Conservation (phyloP, 768 basidiomycete species). For the Lactarius akahatsu region DNA sequence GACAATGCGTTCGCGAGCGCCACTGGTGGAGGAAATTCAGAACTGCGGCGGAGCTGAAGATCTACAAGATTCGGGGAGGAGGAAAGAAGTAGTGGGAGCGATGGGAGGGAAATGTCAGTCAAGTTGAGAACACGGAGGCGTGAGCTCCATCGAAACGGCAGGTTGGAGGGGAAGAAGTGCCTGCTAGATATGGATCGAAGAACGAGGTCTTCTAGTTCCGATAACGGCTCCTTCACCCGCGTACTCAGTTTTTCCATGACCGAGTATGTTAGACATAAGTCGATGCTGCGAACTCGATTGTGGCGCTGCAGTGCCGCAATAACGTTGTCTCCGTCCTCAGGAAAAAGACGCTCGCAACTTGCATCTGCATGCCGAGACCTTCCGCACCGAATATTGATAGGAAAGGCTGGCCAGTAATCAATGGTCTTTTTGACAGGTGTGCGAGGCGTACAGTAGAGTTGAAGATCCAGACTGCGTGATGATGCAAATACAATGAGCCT, state of each 20-base stretch:
- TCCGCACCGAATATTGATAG: background rate
- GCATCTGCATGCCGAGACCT: background rate
- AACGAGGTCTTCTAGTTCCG: background rate
- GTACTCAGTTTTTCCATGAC: background rate
- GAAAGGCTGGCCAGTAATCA: background rate
- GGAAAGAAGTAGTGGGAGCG: background rate
- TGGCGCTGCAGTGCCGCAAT: background rate
- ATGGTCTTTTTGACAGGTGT: background rate
- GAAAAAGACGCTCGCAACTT: background rate
- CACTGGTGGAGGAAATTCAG: background rate
- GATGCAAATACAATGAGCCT: background rate
- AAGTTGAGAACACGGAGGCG: background rate
- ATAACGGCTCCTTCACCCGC: background rate
- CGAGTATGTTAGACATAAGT: background rate
- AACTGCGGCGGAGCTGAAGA: background rate
- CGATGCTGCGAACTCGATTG: background rate
- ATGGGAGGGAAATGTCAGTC: background rate
- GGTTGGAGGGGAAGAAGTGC: no score
- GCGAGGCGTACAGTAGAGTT: background rate
- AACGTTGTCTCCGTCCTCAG: background rate
- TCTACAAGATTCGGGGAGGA: background rate
- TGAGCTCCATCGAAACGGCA: background rate
- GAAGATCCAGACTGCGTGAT: background rate
- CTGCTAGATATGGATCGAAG: background rate
- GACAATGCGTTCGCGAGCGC: background rate